Evolutionary conservation across 139 green algal species (phyloP).

Genomic region (Edaphochlamys debaryana): DNA sequence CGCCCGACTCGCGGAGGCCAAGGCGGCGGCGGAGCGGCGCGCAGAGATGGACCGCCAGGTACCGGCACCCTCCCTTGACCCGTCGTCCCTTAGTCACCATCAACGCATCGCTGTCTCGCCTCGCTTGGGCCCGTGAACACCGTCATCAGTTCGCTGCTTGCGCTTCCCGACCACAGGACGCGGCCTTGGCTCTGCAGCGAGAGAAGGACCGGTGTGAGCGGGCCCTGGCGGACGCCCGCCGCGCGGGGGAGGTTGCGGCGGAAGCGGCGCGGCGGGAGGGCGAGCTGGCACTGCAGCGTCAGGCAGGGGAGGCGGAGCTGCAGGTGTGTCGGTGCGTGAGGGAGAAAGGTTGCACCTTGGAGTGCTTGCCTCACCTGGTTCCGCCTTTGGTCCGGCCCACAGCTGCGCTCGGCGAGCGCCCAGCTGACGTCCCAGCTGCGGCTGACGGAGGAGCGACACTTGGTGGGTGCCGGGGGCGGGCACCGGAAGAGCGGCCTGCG

Average conservation of each 20-base stretch:
- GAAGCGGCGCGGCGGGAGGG: background rate
- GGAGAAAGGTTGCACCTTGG: too few relatives aligned
- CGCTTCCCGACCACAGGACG: too few relatives aligned
- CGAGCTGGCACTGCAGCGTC: background rate
- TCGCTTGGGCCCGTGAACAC: too few relatives aligned
- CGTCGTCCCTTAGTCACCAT: too few relatives aligned
- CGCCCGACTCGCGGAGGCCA: background rate
- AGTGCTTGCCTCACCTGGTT: too few relatives aligned
- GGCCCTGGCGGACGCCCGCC: background rate
- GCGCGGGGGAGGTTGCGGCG: background rate
- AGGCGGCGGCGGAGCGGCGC: background rate
- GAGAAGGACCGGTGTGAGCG: slow-evolving; percentile 18
- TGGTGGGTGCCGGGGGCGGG: background rate
- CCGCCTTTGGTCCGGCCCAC: too few relatives aligned
- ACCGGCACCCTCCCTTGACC: too few relatives aligned
- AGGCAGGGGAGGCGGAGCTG: background rate
- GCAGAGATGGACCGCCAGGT: background rate
- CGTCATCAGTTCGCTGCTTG: too few relatives aligned
- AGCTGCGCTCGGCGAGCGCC: background rate
- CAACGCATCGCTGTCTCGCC: too few relatives aligned
- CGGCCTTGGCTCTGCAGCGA: slow-evolving; percentile 1
- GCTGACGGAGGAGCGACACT: background rate
- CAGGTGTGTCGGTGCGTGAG: background rate
- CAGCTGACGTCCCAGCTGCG: background rate
- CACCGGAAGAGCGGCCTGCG: too few relatives aligned